phyloP scores from a whole-genome alignment of 73 alveolate genomes.

The Paramecium bursaria region DNA sequence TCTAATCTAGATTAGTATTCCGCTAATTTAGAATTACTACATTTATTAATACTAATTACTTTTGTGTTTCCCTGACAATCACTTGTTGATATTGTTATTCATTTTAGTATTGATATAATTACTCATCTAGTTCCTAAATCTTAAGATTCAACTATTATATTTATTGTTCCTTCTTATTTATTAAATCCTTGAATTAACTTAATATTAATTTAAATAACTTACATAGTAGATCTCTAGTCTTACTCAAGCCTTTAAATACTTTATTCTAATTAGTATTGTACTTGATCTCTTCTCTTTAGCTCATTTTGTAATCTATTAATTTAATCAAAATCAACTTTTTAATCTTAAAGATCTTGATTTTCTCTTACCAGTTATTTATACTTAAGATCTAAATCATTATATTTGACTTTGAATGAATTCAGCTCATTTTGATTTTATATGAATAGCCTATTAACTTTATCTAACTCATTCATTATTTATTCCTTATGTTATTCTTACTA shows the following conservation, averaged over 20 bases:
- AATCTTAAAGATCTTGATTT: conserved; percentile 42
- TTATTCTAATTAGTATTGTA: not conserved
- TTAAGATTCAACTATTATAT: not conserved
- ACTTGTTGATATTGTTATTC: not conserved
- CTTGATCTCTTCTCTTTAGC: not conserved
- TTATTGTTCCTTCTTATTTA: not conserved
- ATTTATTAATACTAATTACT: not conserved
- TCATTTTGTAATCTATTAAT: conserved; percentile 26
- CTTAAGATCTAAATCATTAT: conserved; percentile 28
- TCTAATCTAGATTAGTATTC: conserved; percentile 37
- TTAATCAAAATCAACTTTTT: conserved; percentile 26
- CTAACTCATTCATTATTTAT: conserved; percentile 21
- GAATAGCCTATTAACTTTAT: conserved; percentile 24
- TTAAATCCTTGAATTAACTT: not conserved
- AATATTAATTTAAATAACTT: too few species aligned
- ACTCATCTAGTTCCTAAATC: not conserved
- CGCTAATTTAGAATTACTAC: conserved; percentile 7
- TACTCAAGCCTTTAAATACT: not conserved
- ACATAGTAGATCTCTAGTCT: not conserved
- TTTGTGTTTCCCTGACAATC: conserved; percentile 49
- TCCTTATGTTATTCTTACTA: conserved; percentile 3
- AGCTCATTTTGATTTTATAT: conserved; percentile 42
- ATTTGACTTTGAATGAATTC: not conserved
- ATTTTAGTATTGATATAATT: not conserved
- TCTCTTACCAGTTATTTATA: conserved; percentile 13